Percentiles rank a stretch among this genome's conserved stretches.
These are phyloP conservation scores for Cercis canadensis DNA, from an alignment of 306 rosid species.

Conservation along the genomic window DNA sequence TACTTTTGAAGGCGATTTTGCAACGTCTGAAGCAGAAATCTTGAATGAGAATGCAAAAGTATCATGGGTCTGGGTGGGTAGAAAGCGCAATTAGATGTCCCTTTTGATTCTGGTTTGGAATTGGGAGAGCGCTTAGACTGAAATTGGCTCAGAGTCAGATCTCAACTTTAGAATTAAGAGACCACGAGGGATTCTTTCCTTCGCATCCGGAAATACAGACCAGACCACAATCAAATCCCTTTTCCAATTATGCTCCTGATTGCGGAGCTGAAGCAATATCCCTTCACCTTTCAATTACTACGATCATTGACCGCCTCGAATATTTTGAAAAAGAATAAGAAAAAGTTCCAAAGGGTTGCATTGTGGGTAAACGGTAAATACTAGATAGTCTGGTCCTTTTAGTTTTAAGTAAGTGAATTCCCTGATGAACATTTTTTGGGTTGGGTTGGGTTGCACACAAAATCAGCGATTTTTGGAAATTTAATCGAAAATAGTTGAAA, in stretches of 20 bases:
- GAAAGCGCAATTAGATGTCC: not conserved
- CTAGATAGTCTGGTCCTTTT: no score
- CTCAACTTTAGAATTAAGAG: not conserved
- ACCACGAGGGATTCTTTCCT: conserved; percentile 24
- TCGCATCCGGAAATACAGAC: not conserved
- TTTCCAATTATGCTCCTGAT: not conserved
- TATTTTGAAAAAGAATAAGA: no score
- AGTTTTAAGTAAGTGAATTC: no score
- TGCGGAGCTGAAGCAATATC: no score
- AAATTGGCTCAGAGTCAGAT: not conserved
- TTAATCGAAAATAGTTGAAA: no score
- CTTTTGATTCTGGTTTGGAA: not conserved
- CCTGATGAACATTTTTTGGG: no score
- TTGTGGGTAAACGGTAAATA: no score
- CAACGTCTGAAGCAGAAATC: conserved; percentile 86
- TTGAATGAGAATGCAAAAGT: conserved; percentile 88
- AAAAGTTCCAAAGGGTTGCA: no score
- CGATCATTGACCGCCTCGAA: no score
- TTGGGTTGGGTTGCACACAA: no score
- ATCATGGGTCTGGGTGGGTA: conserved; percentile 57
- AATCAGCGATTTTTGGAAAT: no score
- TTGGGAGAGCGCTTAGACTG: not conserved
- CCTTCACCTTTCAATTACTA: no score
- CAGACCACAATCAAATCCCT: not conserved
- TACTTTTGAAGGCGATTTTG: conserved; percentile 78